phyloP scores from a whole-genome alignment of 2,329 filamentous ascomycete species.

The Aspergillus sp. region DNA sequence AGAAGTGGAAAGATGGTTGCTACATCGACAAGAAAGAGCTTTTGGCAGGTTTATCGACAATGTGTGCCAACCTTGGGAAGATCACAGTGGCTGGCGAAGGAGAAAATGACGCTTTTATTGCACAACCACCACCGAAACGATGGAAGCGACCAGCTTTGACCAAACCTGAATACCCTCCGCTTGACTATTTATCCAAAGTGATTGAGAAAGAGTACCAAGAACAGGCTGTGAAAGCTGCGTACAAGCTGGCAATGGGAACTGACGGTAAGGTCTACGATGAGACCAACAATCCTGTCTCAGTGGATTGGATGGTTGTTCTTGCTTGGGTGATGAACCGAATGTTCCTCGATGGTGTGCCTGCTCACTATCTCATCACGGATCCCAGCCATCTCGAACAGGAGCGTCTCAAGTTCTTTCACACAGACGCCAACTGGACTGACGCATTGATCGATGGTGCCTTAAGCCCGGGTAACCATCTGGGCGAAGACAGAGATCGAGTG shows the following conservation, averaged over 20 bases:
- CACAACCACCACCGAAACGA: no score
- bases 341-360: slow-evolving; percentile 31
- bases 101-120: no score
- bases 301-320: slow-evolving; percentile 34
- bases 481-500: slow-evolving; percentile 20
- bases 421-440: slow-evolving; percentile 40
- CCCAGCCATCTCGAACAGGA: slow-evolving; percentile 30
- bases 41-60: no score
- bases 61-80: no score
- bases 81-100: no score
- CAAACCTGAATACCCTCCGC: no score
- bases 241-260: not conserved
- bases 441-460: slow-evolving; percentile 40
- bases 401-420: slow-evolving; percentile 38
- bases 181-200: not conserved
- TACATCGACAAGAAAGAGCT: no score
- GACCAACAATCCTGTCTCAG: slow-evolving; percentile 19
- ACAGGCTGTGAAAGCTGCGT: not conserved
- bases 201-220: not conserved
- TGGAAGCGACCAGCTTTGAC: no score
- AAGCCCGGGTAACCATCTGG: slow-evolving; percentile 33
- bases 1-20: not conserved
- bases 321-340: slow-evolving; percentile 32
- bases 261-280: slow-evolving; percentile 22
- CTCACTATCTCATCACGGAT: slow-evolving; percentile 37